These are phyloP conservation scores for Rhodamnia argentea DNA, from an alignment of 345 rosid species.

Conservation along the genomic window DNA sequence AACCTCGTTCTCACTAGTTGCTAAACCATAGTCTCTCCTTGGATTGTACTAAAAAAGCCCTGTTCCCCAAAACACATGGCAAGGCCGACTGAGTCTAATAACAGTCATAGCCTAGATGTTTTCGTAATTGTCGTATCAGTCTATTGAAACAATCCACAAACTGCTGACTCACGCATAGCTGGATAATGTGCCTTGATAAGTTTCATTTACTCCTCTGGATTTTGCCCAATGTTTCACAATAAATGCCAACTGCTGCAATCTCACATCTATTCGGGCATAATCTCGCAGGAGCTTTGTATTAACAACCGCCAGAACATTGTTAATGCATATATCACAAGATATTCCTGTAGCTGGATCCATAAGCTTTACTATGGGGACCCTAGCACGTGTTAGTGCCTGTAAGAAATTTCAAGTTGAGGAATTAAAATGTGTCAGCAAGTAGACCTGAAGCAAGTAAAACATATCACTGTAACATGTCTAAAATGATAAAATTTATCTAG, in stretches of 20 bases:
- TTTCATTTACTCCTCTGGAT: constrained; percentile 86
- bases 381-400: constrained; percentile 86
- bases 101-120: not conserved
- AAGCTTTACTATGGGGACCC: constrained; percentile 96
- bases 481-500: not conserved
- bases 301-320: constrained; percentile 88
- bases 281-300: constrained; percentile 92
- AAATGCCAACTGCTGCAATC: constrained; percentile 76
- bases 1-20: not conserved
- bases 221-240: constrained; percentile 98
- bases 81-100: not conserved
- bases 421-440: not conserved
- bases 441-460: not conserved
- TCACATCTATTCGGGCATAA: constrained; percentile 72
- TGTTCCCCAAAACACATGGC: not conserved
- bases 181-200: constrained; percentile 94
- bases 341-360: constrained; percentile 93
- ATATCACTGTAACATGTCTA: not conserved
- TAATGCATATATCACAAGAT: constrained; percentile 93
- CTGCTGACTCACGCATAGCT: constrained; percentile 87
- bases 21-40: not conserved
- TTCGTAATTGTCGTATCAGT: not conserved
- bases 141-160: not conserved
- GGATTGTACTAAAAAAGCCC: not conserved
- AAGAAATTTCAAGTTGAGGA: not conserved